Evolutionary conservation across 2,329 filamentous ascomycete species (phyloP).

Genomic region (Clathrospora elynae): DNA sequence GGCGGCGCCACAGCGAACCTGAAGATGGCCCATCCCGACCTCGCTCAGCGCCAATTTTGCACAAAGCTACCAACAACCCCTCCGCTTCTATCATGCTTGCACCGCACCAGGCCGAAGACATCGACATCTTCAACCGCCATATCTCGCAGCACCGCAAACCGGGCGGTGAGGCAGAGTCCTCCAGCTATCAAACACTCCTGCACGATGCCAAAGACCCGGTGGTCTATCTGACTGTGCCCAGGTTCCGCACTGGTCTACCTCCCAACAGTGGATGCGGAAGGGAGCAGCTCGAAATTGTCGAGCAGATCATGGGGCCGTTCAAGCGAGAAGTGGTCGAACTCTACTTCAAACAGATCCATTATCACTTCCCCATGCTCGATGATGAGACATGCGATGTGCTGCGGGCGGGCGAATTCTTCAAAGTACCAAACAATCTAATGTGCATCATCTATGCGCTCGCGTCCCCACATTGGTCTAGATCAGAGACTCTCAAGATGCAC

Average conservation of each 20-base stretch:
- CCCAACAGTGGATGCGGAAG: conserved; percentile 43
- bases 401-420: conserved; percentile 42
- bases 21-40: conserved; percentile 28
- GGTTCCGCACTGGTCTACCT: conserved; percentile 55
- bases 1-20: conserved; percentile 36
- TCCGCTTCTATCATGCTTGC: conserved; percentile 49
- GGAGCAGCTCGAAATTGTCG: conserved; percentile 49
- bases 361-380: conserved; percentile 50
- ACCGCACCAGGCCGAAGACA: conserved; percentile 50
- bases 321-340: conserved; percentile 51
- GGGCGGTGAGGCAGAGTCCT: conserved; percentile 36
- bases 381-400: conserved; percentile 45
- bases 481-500: conserved; percentile 43
- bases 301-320: conserved; percentile 49
- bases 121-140: conserved; percentile 49
- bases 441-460: conserved; percentile 49
- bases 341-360: conserved; percentile 51
- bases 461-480: conserved; percentile 47
- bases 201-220: conserved; percentile 51
- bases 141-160: conserved; percentile 41
- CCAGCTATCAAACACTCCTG: conserved; percentile 58
- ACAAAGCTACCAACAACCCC: conserved; percentile 38
- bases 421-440: conserved; percentile 45
- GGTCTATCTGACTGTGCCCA: conserved; percentile 55
- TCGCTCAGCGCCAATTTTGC: conserved; percentile 34